Evolutionary conservation across 2,329 filamentous ascomycete genomes (phyloP).

Genomic region (Tolypocladium guangdongense): DNA sequence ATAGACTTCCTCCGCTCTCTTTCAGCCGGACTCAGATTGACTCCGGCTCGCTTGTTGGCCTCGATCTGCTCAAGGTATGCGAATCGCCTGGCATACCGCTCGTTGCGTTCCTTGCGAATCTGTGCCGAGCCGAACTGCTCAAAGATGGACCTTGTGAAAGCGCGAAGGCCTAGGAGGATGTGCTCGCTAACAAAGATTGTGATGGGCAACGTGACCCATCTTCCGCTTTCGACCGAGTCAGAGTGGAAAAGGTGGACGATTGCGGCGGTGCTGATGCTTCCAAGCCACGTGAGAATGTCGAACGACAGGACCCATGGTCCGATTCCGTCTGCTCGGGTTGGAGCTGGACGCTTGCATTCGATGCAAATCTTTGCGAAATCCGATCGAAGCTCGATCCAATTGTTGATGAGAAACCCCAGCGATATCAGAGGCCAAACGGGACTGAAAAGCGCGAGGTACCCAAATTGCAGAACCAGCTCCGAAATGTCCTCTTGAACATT

Average conservation of each 20-base stretch:
- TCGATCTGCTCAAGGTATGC: conserved; percentile 29
- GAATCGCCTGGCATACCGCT: conserved; percentile 25
- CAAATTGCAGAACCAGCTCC: conserved; percentile 65
- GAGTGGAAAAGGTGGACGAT: conserved; percentile 62
- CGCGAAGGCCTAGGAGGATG: conserved; percentile 51
- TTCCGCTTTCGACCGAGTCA: conserved; percentile 42
- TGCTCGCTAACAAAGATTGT: conserved; percentile 66
- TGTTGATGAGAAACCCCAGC: conserved; percentile 62
- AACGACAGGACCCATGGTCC: conserved; percentile 62
- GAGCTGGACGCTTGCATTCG: conserved; percentile 61
- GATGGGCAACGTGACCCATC: conserved; percentile 55
- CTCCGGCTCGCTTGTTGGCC: conserved; percentile 20
- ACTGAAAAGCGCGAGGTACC: conserved; percentile 62
- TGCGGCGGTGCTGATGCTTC: conserved; percentile 60
- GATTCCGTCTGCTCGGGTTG: conserved; percentile 60
- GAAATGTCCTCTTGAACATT: conserved; percentile 63
- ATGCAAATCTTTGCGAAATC: conserved; percentile 69
- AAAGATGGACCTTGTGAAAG: conserved; percentile 23
- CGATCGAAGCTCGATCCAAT: conserved; percentile 67
- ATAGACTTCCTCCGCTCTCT: conserved; percentile 27
- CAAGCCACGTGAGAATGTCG: conserved; percentile 59
- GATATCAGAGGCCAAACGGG: conserved; percentile 67
- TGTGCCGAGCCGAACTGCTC: conserved; percentile 27
- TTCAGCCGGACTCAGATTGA: conserved; percentile 22
- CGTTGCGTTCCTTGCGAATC: conserved; percentile 27